Evolutionary conservation across 2,329 filamentous ascomycete genomes (phyloP), one percentile per base, ranked within the genome.

Genomic region (Dactylellina cionopaga): DNA sequence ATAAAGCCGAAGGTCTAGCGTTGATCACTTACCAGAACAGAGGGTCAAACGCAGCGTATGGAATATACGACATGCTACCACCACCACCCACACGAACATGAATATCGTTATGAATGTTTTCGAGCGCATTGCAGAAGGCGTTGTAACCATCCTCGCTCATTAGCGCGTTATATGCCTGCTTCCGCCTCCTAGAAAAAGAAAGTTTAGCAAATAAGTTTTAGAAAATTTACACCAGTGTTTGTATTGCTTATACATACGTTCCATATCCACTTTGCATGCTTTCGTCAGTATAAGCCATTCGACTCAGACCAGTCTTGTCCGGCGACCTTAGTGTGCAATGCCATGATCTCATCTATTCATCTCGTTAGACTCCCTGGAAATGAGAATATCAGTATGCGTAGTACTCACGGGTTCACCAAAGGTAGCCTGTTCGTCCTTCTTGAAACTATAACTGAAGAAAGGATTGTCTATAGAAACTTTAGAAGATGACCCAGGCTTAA

Each of bases 21-120:
- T 13, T 9, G 52, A 25, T 41, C 11, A 24, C n/a, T 43, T 46
- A 58, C 74, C 75, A 77, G 59, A 78, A 78, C 17, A 78, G 74
- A 1, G 76, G 75, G 29, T 78, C 77, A 51, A 76, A 77, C 24
- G 76, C 74, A 41, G 76, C 65, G 33, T 75, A 75, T 10, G 75
- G 60, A 22, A 77, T 63, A 29, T 66, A 75, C 3, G 74, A 63
- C 77, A 78, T 77, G 44, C 76, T 75, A 3, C 77, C 77, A 31
- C 58, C 31, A 11, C 75, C 74, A n/a, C 72, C 63, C 3, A 63
- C 52, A 17, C 62, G 39, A 25, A 64, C 70, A 19, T 77, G 74
- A 9, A 76, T 62, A 6, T 74, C 49, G 51, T 78, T 76, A 44
- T 77, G 77, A 39, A 77, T 75, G 35, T 62, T 71, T 55, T 77